Conservation (phyloP, 495 filamentous ascomycete species). For the Letharia columbiana region DNA sequence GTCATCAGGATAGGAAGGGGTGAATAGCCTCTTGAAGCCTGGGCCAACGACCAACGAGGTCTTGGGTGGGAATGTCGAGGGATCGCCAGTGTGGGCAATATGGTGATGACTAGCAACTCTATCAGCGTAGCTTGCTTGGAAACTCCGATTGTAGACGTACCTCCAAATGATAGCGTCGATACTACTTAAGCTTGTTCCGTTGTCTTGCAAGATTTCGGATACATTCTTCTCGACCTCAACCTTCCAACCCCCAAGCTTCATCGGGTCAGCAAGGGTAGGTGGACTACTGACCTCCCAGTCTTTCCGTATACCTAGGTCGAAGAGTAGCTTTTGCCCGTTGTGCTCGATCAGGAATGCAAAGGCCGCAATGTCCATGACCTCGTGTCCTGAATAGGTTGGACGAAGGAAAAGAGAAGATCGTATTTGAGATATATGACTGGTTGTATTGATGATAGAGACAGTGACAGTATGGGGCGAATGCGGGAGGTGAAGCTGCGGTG, state of each 20-base stretch:
- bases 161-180: slow-evolving; percentile 31
- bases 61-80: slow-evolving; percentile 39
- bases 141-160: too few species aligned
- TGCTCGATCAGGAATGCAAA: too few species aligned
- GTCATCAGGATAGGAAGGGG: slow-evolving; percentile 46
- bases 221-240: slow-evolving; percentile 41
- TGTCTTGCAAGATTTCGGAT: slow-evolving; percentile 39
- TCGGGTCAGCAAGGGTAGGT: slow-evolving; percentile 30
- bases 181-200: slow-evolving; percentile 34
- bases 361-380: too few species aligned
- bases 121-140: too few species aligned
- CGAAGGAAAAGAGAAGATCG: too few species aligned
- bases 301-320: slow-evolving; percentile 51
- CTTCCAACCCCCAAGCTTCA: slow-evolving; percentile 23
- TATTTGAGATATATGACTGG: too few species aligned
- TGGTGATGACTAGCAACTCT: slow-evolving; percentile 36
- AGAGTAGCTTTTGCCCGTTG: slow-evolving; percentile 29
- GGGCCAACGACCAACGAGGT: slow-evolving; percentile 50
- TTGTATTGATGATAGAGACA: too few species aligned
- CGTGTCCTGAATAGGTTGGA: too few species aligned
- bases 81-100: slow-evolving; percentile 53
- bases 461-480: too few species aligned
- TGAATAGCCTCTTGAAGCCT: slow-evolving; percentile 39
- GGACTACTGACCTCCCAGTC: slow-evolving; percentile 33
- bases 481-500: too few species aligned